Conservation (phyloP, 441 rosid genomes). For the Metrosideros polymorpha region DNA sequence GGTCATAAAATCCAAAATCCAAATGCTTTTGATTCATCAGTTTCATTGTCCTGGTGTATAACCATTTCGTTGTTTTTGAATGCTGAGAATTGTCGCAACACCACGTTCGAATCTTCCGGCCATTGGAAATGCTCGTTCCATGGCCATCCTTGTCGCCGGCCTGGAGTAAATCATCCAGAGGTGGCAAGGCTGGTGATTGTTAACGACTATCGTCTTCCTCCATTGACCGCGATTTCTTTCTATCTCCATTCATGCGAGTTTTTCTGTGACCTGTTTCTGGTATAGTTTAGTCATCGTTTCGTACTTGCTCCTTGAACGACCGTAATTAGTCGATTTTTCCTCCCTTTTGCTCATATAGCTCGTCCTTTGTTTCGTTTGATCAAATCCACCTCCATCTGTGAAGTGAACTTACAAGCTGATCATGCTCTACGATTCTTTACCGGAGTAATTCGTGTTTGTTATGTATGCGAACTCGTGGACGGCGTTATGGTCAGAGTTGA, state of each 20-base stretch:
- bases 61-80: background rate
- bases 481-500: background rate
- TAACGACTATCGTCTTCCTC: background rate
- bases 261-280: background rate
- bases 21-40: background rate
- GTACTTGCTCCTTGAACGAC: background rate
- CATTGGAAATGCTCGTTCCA: background rate
- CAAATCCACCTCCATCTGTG: background rate
- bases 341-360: background rate
- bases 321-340: background rate
- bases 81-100: background rate
- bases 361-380: background rate
- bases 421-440: background rate
- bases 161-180: background rate
- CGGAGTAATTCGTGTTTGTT: background rate
- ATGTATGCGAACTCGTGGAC: background rate
- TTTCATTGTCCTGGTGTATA: background rate
- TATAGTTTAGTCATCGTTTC: background rate
- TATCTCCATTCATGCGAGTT: background rate
- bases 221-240: background rate
- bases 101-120: background rate
- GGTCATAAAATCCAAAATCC: background rate
- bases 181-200: background rate
- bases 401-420: background rate
- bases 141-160: background rate